These are phyloP conservation scores for Iris pallida DNA, from an alignment of 116 monocot genomes.

Conservation along the genomic window DNA sequence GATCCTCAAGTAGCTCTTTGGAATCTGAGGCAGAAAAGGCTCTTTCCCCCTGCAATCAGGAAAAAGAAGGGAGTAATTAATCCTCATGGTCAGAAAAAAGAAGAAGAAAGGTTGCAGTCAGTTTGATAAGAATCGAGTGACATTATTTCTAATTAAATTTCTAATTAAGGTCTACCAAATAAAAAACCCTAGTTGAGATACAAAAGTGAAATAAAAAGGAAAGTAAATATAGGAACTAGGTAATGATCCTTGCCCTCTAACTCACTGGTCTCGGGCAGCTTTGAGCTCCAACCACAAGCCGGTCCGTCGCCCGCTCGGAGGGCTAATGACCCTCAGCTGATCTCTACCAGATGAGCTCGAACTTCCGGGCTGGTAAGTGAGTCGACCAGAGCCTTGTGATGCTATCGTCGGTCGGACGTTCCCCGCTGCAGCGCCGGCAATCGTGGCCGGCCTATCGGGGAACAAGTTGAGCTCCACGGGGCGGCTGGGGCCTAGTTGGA, in stretches of 20 bases:
- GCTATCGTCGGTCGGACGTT: background rate
- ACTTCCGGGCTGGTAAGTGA: background rate
- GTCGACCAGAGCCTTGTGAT: background rate
- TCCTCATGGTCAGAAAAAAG: background rate
- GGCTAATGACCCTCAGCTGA: slow-evolving; percentile 22
- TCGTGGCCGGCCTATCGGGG: slow-evolving; percentile 6
- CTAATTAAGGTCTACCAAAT: background rate
- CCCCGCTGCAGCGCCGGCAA: background rate
- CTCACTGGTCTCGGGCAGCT: slow-evolving; percentile 45
- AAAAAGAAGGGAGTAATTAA: background rate
- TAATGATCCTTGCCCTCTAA: background rate
- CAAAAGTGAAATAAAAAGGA: background rate
- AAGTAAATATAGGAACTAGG: background rate
- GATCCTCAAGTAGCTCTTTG: slow-evolving; percentile 54
- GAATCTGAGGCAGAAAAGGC: slow-evolving; percentile 49
- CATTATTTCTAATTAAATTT: background rate
- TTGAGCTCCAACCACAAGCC: slow-evolving; percentile 46
- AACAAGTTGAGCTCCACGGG: slow-evolving; percentile 23
- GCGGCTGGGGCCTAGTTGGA: background rate
- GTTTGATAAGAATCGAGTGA: background rate
- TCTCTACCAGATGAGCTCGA: background rate
- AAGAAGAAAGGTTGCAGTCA: background rate
- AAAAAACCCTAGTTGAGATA: background rate
- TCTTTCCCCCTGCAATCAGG: slow-evolving; percentile 30
- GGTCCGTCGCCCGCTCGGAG: slow-evolving; percentile 17